phyloP scores from a whole-genome alignment of 176 grass and related monocot species.

The Musa beccarii region DNA sequence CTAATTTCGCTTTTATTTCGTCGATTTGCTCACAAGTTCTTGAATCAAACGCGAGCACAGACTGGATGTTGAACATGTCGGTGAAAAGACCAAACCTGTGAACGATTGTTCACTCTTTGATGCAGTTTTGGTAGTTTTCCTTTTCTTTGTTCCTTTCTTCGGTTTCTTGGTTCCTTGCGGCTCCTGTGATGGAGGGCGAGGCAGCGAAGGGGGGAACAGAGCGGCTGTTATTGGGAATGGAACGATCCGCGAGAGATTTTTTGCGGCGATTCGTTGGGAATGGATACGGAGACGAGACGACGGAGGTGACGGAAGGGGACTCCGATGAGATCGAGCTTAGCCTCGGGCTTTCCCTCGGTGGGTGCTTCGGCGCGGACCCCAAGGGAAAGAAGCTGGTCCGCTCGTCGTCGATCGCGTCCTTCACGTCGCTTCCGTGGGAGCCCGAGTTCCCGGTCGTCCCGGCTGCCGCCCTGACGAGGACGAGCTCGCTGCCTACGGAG shows the following conservation, averaged over 20 bases:
- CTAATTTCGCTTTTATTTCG: not conserved
- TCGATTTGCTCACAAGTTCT: not conserved
- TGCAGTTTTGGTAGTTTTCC: not conserved
- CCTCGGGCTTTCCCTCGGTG: conserved; percentile 69
- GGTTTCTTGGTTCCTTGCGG: not conserved
- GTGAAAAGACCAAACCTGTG: not conserved
- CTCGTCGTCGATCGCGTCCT: conserved; percentile 60
- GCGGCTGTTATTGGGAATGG: not conserved
- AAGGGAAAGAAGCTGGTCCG: conserved; percentile 43
- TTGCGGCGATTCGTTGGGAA: conserved; percentile 33
- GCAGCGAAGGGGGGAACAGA: not conserved
- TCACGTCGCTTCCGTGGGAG: conserved; percentile 27
- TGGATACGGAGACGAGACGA: conserved; percentile 9
- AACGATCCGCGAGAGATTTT: conserved; percentile 40
- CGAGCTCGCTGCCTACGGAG: conserved; percentile 64
- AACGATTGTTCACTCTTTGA: not conserved
- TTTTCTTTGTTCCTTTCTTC: not conserved
- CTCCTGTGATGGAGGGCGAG: not conserved
- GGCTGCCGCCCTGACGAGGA: conserved; percentile 35
- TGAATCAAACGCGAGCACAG: not conserved
- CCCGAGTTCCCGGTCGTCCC: conserved; percentile 26
- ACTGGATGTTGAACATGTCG: not conserved
- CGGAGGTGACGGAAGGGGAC: conserved; percentile 15
- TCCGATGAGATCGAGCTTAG: conserved; percentile 64
- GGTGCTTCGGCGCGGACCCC: conserved; percentile 58